phyloP scores from a whole-genome alignment of 805 yeast genomes.

The Wickerhamomyces canadensis region DNA sequence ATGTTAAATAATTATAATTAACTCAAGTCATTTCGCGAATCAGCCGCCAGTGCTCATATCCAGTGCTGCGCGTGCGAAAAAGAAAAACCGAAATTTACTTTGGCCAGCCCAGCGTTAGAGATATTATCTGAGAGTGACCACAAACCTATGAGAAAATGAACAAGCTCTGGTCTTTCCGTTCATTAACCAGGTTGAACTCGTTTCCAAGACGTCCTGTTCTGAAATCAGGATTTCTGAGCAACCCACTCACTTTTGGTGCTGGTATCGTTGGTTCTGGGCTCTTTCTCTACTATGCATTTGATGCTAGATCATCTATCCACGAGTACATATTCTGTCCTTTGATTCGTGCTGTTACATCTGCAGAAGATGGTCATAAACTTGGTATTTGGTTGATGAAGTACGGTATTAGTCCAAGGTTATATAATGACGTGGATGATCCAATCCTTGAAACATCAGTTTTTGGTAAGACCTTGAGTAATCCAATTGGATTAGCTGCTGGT shows the following conservation, averaged over 20 bases:
- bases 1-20: no score
- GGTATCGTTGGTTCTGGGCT: conserved; percentile 28
- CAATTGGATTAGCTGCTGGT: conserved; percentile 94
- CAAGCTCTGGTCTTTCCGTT: neutral
- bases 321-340: conserved; percentile 79
- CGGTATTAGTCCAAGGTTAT: conserved; percentile 61
- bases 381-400: conserved; percentile 67
- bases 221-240: conserved; percentile 8
- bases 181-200: neutral
- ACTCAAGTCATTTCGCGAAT: no score
- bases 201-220: neutral
- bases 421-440: conserved; percentile 46
- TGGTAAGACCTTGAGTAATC: conserved; percentile 60
- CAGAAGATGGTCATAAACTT: conserved; percentile 79
- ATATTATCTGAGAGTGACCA: no score
- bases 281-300: conserved; percentile 53
- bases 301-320: conserved; percentile 78
- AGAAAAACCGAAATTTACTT: no score
- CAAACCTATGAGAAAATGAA: neutral
- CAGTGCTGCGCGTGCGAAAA: no score
- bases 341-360: conserved; percentile 63
- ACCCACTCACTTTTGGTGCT: conserved; percentile 18
- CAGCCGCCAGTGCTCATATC: no score
- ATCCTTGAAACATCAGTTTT: conserved; percentile 57
- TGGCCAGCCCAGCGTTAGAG: no score